Evolutionary conservation across 2,329 filamentous ascomycete genomes (phyloP).

Genomic region (Colletotrichum nymphaeae): DNA sequence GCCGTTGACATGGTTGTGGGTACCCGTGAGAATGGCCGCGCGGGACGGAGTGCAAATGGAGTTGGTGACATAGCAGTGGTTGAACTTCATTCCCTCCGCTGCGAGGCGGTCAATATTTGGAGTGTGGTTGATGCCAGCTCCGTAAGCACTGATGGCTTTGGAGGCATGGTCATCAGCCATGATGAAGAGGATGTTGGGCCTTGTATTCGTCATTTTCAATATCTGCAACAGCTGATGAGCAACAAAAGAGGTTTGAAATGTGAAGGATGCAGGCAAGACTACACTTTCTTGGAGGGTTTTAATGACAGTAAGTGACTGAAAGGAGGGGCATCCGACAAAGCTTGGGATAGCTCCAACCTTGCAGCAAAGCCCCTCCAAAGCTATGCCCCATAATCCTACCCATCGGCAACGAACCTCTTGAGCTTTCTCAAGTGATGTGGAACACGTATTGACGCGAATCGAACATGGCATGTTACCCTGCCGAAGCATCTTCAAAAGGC

Average conservation of each 20-base stretch:
- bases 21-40: constrained; percentile 61
- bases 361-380: constrained; percentile 4
- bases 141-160: constrained; percentile 61
- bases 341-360: background rate
- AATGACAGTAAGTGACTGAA: background rate
- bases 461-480: background rate
- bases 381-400: background rate
- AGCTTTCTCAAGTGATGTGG: background rate
- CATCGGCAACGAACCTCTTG: background rate
- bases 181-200: constrained; percentile 58
- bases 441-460: too few relatives aligned
- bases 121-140: constrained; percentile 62
- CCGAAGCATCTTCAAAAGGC: background rate
- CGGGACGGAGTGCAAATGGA: constrained; percentile 64
- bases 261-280: background rate
- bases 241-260: background rate
- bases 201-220: constrained; percentile 1
- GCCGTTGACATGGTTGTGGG: constrained; percentile 64
- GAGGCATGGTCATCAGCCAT: constrained; percentile 66
- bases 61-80: constrained; percentile 67
- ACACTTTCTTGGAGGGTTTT: background rate
- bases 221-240: background rate
- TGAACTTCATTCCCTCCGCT: constrained; percentile 60
- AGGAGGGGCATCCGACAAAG: background rate
- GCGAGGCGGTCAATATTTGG: constrained; percentile 63